Conservation (phyloP, 208 protist genomes). For the Novymonas esmeraldas region DNA sequence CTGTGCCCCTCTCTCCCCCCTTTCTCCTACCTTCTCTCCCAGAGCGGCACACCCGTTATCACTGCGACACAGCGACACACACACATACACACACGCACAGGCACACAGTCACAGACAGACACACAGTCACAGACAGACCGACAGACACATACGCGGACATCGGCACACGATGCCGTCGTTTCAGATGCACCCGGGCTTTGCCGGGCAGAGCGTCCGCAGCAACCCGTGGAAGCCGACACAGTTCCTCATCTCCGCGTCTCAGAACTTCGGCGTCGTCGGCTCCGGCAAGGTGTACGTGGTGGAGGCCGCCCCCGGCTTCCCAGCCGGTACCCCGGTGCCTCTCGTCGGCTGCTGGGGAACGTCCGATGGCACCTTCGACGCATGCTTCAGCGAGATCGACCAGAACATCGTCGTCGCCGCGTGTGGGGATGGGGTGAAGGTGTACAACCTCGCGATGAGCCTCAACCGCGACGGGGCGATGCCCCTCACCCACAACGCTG, state of each 20-base stretch:
- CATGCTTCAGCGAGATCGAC: conserved; percentile 84
- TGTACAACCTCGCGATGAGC: conserved; percentile 80
- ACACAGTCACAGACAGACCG: too few species aligned
- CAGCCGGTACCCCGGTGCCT: conserved; percentile 49
- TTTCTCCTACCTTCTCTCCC: too few species aligned
- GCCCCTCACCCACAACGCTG: conserved; percentile 73
- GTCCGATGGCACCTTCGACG: conserved; percentile 84
- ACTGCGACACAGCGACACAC: too few species aligned
- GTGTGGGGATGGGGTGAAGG: conserved; percentile 88
- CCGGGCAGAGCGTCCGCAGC: conserved; percentile 75
- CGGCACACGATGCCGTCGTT: conserved; percentile 79
- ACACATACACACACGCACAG: background rate
- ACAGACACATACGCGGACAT: background rate
- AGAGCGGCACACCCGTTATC: too few species aligned
- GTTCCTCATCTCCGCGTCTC: conserved; percentile 70
- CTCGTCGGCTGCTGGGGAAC: conserved; percentile 86
- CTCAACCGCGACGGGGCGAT: conserved; percentile 78
- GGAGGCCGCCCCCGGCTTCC: conserved; percentile 60
- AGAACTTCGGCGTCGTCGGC: conserved; percentile 89
- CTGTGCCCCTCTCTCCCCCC: too few species aligned
- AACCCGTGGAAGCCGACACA: conserved; percentile 87
- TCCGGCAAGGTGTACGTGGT: conserved; percentile 91
- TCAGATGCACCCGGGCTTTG: conserved; percentile 85
- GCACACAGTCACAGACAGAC: too few species aligned
- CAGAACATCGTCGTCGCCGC: conserved; percentile 77